phyloP scores from a whole-genome alignment of 345 rosid genomes.

The Mercurialis annua region DNA sequence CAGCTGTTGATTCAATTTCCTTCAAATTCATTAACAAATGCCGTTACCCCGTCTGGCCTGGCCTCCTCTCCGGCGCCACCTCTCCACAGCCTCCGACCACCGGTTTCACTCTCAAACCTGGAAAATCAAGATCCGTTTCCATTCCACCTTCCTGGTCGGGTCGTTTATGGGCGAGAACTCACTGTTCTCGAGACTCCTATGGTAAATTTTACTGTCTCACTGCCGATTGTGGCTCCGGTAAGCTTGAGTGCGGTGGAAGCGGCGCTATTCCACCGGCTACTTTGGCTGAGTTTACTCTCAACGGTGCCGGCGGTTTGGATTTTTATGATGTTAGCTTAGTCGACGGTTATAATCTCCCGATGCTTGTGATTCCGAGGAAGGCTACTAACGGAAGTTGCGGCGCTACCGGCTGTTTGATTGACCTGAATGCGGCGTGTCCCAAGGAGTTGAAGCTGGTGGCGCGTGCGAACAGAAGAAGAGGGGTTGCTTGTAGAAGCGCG shows the following conservation, averaged over 20 bases:
- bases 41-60: conserved; percentile 79
- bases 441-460: conserved; percentile 42
- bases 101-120: conserved; percentile 59
- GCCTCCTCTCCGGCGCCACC: conserved; percentile 75
- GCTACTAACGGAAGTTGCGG: conserved; percentile 55
- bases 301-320: conserved; percentile 69
- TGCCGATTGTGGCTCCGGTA: conserved; percentile 77
- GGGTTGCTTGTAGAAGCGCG: conserved; percentile 80
- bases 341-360: conserved; percentile 65
- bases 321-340: conserved; percentile 81
- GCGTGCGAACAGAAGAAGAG: conserved; percentile 21
- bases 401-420: conserved; percentile 82
- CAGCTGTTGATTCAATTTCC: conserved; percentile 46
- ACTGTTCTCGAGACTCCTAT: conserved; percentile 46
- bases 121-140: conserved; percentile 51
- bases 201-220: conserved; percentile 57
- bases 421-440: conserved; percentile 82
- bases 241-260: conserved; percentile 57
- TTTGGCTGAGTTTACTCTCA: conserved; percentile 79
- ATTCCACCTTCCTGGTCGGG: conserved; percentile 80
- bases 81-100: conserved; percentile 67
- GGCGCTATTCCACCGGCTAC: conserved; percentile 89
- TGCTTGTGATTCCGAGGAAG: conserved; percentile 55
- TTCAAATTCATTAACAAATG: conserved; percentile 76
- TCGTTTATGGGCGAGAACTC: conserved; percentile 77